phyloP scores from a whole-genome alignment of 768 basidiomycete genomes.

The Lactarius quietus region DNA sequence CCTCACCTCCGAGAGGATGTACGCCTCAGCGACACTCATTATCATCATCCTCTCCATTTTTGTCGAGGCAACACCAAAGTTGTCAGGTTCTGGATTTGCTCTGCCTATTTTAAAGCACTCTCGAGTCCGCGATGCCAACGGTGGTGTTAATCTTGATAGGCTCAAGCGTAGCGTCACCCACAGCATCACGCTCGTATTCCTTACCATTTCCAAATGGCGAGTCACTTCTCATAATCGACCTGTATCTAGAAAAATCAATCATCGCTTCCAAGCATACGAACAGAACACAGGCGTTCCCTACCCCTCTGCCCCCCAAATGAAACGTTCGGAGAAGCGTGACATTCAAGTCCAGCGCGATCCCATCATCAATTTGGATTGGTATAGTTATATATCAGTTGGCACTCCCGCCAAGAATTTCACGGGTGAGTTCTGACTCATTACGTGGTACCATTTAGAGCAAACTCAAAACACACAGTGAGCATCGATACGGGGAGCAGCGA shows the following conservation, averaged over 20 bases:
- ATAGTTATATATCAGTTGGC: constrained; percentile 10
- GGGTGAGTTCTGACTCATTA: not conserved
- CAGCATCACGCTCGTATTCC: not conserved
- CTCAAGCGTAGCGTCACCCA: too few species aligned
- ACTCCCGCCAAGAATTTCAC: constrained; percentile 14
- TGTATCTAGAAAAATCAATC: constrained; percentile 5
- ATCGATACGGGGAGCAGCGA: constrained; percentile 38
- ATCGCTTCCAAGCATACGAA: constrained; percentile 1
- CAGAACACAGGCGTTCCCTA: constrained; percentile 17
- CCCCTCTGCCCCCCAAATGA: not conserved
- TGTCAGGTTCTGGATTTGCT: too few species aligned
- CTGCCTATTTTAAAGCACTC: too few species aligned
- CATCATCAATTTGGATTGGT: constrained; percentile 6
- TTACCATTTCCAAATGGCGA: not conserved
- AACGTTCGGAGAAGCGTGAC: not conserved
- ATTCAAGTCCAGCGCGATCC: not conserved
- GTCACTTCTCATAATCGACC: not conserved
- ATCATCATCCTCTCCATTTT: too few species aligned
- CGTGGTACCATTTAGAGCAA: too few species aligned
- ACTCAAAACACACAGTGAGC: constrained; percentile 29
- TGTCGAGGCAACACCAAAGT: too few species aligned
- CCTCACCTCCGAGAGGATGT: too few species aligned
- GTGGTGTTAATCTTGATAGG: too few species aligned
- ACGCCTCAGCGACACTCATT: too few species aligned
- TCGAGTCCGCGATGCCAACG: too few species aligned